Base-by-base conservation (phyloP, 345 rosid genomes). In the Citrus maxima region DNA sequence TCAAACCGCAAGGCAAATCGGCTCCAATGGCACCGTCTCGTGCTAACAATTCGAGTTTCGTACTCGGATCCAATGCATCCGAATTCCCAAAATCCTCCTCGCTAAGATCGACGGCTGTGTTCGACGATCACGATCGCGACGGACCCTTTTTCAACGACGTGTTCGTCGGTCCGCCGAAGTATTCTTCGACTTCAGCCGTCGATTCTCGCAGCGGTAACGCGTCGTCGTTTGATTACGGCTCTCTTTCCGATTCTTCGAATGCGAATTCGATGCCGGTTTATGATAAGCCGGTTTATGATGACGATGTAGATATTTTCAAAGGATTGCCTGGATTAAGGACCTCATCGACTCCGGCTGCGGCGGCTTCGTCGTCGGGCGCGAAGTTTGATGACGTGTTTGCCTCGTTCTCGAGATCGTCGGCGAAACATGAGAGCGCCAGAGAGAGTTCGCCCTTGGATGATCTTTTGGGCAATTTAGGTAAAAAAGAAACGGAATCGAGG, bases 221-320 rank as follows among this genome's bases (percentile, higher is more conserved):
- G 40, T 34, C 86, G 27, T 63, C 85, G 9, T 92, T 87, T 60
- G 93, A 90, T 79, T 87, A 87, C 51, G 90, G 86, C 56, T 80
- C 89, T 89, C 25, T 87, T 87, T 38, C 79, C 21, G 58, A 60
- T 72, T 46, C 16, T 65, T 77, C 86, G 18, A 72, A 80, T 78
- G 64, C 82, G 10, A 46, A 84, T 30, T 85, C 90, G 64, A 37
- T 80, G 78, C 93, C 97, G 66, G 89, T 89, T 1, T 92, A 65
- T 62, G 97, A 92, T 74, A 88, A 87, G 84, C 97, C 97, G 16
- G 88, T 92, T 6, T 92, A 90, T 65, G 95, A 91, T 46, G 97
- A 92, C 19, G 95, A 46, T 46, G 16, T 46, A 13, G 51, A 92
- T 80, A 82, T 89, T 12, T 93, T 88, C 55, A 87, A 88, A 34